Conservation (phyloP, 2,329 filamentous ascomycete genomes). For the Aschersonia sp. region DNA sequence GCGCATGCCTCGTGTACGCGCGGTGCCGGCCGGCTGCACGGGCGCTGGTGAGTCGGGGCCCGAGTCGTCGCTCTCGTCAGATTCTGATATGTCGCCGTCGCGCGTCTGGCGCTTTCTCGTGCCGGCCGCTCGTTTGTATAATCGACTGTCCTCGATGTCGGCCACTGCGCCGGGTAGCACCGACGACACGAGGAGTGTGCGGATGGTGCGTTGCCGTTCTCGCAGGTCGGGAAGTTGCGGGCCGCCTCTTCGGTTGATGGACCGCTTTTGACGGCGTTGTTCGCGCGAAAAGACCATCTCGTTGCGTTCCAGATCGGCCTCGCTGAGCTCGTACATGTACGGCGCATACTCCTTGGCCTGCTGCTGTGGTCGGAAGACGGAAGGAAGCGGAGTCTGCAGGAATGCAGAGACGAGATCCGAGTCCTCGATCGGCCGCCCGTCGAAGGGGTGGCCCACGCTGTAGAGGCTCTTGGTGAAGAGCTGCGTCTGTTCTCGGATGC, state of each 20-base stretch:
- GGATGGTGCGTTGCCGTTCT: slow-evolving; percentile 82
- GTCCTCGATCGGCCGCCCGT: slow-evolving; percentile 85
- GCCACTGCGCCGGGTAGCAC: slow-evolving; percentile 78
- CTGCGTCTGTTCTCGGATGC: slow-evolving; percentile 89
- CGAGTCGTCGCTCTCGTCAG: slow-evolving; percentile 84
- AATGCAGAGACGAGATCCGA: slow-evolving; percentile 77
- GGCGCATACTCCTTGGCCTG: slow-evolving; percentile 89
- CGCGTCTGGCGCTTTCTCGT: slow-evolving; percentile 37
- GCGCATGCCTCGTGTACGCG: slow-evolving; percentile 75
- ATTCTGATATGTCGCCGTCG: slow-evolving; percentile 68
- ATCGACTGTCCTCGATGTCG: slow-evolving; percentile 66
- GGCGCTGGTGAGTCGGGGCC: slow-evolving; percentile 72
- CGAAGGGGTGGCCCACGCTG: slow-evolving; percentile 85
- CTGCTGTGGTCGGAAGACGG: slow-evolving; percentile 79
- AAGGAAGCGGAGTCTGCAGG: slow-evolving; percentile 66
- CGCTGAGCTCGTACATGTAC: slow-evolving; percentile 85
- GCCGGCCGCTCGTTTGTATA: slow-evolving; percentile 66
- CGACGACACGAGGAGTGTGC: slow-evolving; percentile 82
- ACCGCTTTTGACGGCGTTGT: slow-evolving; percentile 86
- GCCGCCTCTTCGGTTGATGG: slow-evolving; percentile 83
- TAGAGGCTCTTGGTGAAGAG: slow-evolving; percentile 89
- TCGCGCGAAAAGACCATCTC: slow-evolving; percentile 89
- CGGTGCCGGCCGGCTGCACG: slow-evolving; percentile 60
- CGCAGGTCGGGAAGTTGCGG: slow-evolving; percentile 92
- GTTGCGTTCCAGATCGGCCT: slow-evolving; percentile 76